Percentiles rank a stretch among this genome's conserved stretches.
phyloP scores from a whole-genome alignment of 345 rosid species.

The Sisymbrium altissimum region DNA sequence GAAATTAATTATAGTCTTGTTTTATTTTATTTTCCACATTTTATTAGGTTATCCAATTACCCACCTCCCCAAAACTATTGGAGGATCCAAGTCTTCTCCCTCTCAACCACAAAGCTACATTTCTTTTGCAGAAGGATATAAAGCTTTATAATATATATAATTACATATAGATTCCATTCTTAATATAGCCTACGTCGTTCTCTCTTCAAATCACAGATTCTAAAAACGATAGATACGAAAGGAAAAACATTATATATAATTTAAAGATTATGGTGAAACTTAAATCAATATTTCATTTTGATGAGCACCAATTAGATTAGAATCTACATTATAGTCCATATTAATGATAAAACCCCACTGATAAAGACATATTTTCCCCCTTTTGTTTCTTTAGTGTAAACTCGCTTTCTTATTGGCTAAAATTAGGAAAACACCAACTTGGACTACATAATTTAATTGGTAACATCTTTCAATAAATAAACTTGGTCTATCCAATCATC shows the following conservation, averaged over 20 bases:
- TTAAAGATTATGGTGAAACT: not conserved
- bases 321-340: conserved; percentile 7
- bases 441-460: conserved; percentile 6
- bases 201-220: not conserved
- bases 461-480: conserved; percentile 8
- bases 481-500: conserved; percentile 34
- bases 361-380: not conserved
- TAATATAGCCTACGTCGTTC: conserved; percentile 7
- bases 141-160: not conserved
- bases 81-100: conserved; percentile 32
- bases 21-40: not conserved
- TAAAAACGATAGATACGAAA: not conserved
- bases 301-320: not conserved
- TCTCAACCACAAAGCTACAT: conserved; percentile 28
- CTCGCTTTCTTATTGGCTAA: conserved; percentile 29
- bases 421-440: conserved; percentile 28
- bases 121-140: not conserved
- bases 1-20: not conserved
- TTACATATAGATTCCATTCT: not conserved
- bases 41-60: conserved; percentile 30
- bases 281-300: not conserved
- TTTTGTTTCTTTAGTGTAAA: conserved; percentile 7
- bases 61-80: conserved; percentile 37
- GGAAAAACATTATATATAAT: too few species aligned
- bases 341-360: conserved; percentile 5